These are phyloP conservation scores for Clavispora fructus DNA, from an alignment of 805 yeast species.

Conservation along the genomic window DNA sequence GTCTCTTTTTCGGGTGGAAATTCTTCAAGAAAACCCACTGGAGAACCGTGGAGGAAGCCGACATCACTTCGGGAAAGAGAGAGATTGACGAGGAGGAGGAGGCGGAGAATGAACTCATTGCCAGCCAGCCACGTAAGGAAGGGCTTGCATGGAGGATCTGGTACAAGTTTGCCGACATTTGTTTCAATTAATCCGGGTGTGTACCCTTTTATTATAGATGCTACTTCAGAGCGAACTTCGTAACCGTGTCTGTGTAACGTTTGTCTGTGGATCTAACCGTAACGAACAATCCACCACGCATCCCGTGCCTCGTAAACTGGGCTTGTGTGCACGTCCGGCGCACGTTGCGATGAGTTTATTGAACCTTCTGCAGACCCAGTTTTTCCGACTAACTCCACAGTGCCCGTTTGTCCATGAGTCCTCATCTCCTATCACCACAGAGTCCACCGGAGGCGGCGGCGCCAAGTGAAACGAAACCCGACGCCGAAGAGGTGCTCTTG, in stretches of 20 bases:
- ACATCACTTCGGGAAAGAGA: slow-evolving; percentile 47
- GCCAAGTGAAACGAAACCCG: background rate
- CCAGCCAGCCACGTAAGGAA: slow-evolving; percentile 14
- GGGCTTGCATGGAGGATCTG: slow-evolving; percentile 20
- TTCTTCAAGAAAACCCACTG: slow-evolving; percentile 43
- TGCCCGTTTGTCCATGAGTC: background rate
- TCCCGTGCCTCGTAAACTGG: background rate
- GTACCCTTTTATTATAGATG: background rate
- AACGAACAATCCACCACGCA: background rate
- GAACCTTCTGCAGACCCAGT: background rate
- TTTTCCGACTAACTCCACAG: background rate
- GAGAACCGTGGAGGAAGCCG: slow-evolving; percentile 44
- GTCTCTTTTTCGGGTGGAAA: slow-evolving; percentile 49
- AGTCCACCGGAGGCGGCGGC: background rate
- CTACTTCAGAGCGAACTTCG: too few species aligned
- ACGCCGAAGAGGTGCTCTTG: slow-evolving; percentile 3
- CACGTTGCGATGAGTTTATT: background rate
- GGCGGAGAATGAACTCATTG: slow-evolving; percentile 18
- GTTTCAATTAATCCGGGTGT: slow-evolving; percentile 14
- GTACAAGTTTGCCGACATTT: slow-evolving; percentile 17
- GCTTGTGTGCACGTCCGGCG: background rate
- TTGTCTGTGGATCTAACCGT: background rate
- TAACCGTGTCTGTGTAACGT: background rate
- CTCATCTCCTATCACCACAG: background rate
- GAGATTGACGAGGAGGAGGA: slow-evolving; percentile 59